phyloP scores from a whole-genome alignment of 2,329 filamentous ascomycete species.

The Fusarium sp. region DNA sequence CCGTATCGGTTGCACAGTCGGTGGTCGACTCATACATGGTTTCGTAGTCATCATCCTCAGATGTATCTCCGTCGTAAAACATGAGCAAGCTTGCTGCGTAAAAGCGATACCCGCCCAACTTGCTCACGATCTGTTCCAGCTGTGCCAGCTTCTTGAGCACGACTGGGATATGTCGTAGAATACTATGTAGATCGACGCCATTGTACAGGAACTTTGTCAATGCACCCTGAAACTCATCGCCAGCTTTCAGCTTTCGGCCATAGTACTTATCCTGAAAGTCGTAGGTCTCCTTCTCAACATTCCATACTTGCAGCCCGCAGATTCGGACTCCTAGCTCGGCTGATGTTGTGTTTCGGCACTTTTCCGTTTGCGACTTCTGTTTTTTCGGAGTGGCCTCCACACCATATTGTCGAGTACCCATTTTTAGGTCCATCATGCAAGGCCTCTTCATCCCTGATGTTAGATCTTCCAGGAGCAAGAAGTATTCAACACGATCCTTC shows the following conservation, averaged over 20 bases:
- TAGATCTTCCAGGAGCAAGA: conserved; percentile 91
- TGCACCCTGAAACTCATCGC: conserved; percentile 88
- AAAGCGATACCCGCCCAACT: conserved; percentile 87
- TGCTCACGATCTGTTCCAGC: conserved; percentile 85
- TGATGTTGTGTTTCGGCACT: conserved; percentile 93
- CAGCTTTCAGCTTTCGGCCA: conserved; percentile 87
- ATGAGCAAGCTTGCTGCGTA: conserved; percentile 96
- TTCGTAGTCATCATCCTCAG: conserved; percentile 64
- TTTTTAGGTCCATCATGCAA: conserved; percentile 97
- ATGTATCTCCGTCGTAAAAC: conserved; percentile 90
- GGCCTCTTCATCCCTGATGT: conserved; percentile 97
- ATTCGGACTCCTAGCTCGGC: conserved; percentile 91
- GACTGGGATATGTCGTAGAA: conserved; percentile 87
- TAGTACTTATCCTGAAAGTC: conserved; percentile 99
- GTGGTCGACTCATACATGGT: conserved; percentile 70
- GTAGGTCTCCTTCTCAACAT: conserved; percentile 84
- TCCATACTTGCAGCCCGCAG: conserved; percentile 97
- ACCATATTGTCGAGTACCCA: conserved; percentile 97
- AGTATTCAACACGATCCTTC: conserved; percentile 84
- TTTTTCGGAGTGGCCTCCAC: conserved; percentile 94
- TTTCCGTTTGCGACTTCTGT: conserved; percentile 89
- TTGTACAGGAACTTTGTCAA: conserved; percentile 93
- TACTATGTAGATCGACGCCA: conserved; percentile 82
- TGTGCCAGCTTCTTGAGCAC: conserved; percentile 86
- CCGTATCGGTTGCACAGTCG: conserved; percentile 69